Evolutionary conservation across 2,329 filamentous ascomycete genomes (phyloP).

Genomic region (Ceratocystis cacaofunesta): DNA sequence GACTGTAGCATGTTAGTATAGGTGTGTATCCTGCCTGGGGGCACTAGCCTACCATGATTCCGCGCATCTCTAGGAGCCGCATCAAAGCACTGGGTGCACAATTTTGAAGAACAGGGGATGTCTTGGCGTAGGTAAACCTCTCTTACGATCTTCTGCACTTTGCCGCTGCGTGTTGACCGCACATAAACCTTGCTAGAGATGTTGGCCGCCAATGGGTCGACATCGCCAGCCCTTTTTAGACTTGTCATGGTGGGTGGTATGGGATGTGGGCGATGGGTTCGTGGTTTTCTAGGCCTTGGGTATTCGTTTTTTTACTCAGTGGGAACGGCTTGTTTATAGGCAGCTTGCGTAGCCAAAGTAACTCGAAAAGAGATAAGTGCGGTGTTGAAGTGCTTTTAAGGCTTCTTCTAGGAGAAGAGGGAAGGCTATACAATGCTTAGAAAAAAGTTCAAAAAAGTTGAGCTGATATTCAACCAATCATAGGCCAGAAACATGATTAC

Average conservation of each 20-base stretch:
- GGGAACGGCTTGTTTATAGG: too few relatives aligned
- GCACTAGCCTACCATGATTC: constrained; percentile 49
- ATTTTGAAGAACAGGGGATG: constrained; percentile 87
- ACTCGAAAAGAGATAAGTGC: neutral
- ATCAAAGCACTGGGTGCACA: constrained; percentile 64
- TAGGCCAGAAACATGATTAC: neutral
- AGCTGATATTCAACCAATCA: constrained; percentile 2
- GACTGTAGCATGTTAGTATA: constrained; percentile 26
- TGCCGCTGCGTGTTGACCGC: constrained; percentile 83
- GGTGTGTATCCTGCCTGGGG: neutral
- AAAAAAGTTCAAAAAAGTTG: constrained; percentile 9
- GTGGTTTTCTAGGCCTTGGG: neutral
- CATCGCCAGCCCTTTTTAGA: constrained; percentile 42
- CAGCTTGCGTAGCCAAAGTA: neutral
- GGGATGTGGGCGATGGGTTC: neutral
- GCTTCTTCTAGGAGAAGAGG: too few relatives aligned
- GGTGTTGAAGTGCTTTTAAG: neutral
- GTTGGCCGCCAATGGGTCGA: constrained; percentile 47
- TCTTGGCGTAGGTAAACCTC: constrained; percentile 93
- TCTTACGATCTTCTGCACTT: constrained; percentile 96
- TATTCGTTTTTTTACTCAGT: neutral
- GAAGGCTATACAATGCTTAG: neutral
- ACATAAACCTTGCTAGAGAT: constrained; percentile 95
- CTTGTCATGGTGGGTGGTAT: constrained; percentile 39
- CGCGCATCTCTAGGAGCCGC: constrained; percentile 65